Conservation (phyloP, 495 filamentous ascomycete genomes). For the Annulohypoxylon stygium region DNA sequence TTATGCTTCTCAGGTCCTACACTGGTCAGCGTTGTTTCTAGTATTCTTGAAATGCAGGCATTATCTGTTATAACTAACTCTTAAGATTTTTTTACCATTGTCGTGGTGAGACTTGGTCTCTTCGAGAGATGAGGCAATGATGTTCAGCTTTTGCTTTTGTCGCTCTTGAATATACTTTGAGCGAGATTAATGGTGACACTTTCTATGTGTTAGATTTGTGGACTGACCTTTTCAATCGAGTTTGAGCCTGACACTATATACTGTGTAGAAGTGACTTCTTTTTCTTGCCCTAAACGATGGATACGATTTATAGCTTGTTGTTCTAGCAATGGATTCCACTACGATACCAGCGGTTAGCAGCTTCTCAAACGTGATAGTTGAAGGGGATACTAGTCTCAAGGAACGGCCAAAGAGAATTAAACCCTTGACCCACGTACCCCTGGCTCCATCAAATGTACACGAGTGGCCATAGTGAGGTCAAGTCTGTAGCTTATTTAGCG, state of each 20-base stretch:
- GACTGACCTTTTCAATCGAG: conserved; percentile 63
- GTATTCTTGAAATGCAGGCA: background rate
- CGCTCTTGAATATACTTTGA: conserved; percentile 23
- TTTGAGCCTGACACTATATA: conserved; percentile 49
- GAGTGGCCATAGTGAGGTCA: conserved; percentile 60
- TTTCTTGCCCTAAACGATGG: conserved; percentile 59
- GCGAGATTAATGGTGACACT: background rate
- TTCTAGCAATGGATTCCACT: conserved; percentile 65
- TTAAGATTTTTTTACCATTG: conserved; percentile 8
- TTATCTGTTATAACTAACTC: conserved; percentile 22
- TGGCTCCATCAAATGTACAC: conserved; percentile 61
- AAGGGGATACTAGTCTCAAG: background rate
- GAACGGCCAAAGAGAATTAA: background rate
- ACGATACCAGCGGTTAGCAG: background rate
- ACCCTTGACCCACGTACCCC: conserved; percentile 27
- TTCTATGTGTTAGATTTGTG: background rate
- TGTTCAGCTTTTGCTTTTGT: conserved; percentile 19
- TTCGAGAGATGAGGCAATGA: conserved; percentile 20
- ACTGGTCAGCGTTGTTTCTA: background rate
- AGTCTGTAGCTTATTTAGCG: conserved; percentile 47
- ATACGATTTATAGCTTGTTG: conserved; percentile 60
- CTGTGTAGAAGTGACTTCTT: conserved; percentile 55
- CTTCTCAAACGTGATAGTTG: background rate
- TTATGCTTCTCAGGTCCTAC: conserved; percentile 13
- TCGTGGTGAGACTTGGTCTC: background rate